A percentile compares a stretch with the other conserved stretches of the same genome.
Conservation (phyloP, 2,329 filamentous ascomycete genomes). For the Pochonia chlamydosporia region DNA sequence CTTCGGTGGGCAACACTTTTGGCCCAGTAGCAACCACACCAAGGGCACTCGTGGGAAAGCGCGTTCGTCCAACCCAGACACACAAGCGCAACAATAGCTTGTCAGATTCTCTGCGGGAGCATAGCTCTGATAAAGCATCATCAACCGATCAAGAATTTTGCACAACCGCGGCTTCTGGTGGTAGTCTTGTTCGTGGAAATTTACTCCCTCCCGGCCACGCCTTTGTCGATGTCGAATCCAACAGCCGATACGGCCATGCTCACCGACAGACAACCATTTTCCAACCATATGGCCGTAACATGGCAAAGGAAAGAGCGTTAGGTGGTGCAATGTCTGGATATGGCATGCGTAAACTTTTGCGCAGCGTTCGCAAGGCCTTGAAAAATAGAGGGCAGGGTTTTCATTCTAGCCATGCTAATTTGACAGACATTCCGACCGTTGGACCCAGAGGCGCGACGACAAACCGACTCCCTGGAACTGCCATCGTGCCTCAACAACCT, state of each 20-base stretch:
- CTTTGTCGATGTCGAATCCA: slow-evolving; percentile 63
- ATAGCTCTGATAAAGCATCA: slow-evolving; percentile 43
- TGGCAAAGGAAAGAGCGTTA: slow-evolving; percentile 41
- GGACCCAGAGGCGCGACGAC: slow-evolving; percentile 48
- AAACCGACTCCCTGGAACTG: slow-evolving; percentile 54
- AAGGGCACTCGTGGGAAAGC: slow-evolving; percentile 51
- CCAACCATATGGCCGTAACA: slow-evolving; percentile 28
- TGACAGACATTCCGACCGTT: slow-evolving; percentile 41
- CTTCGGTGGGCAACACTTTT: slow-evolving; percentile 37
- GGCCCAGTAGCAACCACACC: slow-evolving; percentile 54
- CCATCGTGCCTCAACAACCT: slow-evolving; percentile 52
- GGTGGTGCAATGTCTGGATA: slow-evolving; percentile 60
- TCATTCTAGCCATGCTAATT: slow-evolving; percentile 39
- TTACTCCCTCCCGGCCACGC: slow-evolving; percentile 77
- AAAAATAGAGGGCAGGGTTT: slow-evolving; percentile 51
- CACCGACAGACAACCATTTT: slow-evolving; percentile 51
- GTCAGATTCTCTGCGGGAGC: slow-evolving; percentile 76
- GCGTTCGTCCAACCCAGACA: slow-evolving; percentile 47
- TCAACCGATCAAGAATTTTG: slow-evolving; percentile 52
- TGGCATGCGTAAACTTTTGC: slow-evolving; percentile 80
- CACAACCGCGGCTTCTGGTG: slow-evolving; percentile 63
- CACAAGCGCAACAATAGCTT: slow-evolving; percentile 87
- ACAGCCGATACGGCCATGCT: slow-evolving; percentile 38
- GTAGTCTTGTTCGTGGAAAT: slow-evolving; percentile 82
- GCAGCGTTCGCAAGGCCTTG: slow-evolving; percentile 77